Conservation (phyloP, 495 filamentous ascomycete species). For the Tricharina praecox region DNA sequence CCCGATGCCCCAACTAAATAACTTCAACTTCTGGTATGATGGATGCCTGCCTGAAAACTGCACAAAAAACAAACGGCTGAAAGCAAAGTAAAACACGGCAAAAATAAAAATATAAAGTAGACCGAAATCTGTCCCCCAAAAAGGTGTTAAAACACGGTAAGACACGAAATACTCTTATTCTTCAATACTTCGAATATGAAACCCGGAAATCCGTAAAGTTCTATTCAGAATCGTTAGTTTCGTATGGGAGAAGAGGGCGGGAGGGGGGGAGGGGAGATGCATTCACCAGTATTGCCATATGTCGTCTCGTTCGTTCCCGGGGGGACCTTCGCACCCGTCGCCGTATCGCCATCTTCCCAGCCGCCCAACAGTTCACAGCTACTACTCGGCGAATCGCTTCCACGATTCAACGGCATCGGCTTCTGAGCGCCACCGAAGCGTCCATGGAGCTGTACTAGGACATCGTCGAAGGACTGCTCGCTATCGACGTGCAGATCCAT, state of each 20-base stretch:
- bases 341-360: slow-evolving; percentile 56
- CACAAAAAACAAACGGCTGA: too few species aligned
- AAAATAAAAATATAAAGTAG: too few species aligned
- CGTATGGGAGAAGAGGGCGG: slow-evolving; percentile 28
- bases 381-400: slow-evolving; percentile 81
- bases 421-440: slow-evolving; percentile 49
- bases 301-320: slow-evolving; percentile 24
- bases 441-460: slow-evolving; percentile 48
- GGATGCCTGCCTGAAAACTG: too few species aligned
- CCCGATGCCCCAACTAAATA: too few species aligned
- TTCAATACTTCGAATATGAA: slow-evolving; percentile 88
- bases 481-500: slow-evolving; percentile 37
- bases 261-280: not conserved
- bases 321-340: slow-evolving; percentile 21
- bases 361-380: slow-evolving; percentile 78
- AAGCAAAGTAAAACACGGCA: too few species aligned
- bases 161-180: slow-evolving; percentile 71
- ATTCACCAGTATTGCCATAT: slow-evolving; percentile 28
- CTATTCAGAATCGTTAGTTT: slow-evolving; percentile 52
- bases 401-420: slow-evolving; percentile 75
- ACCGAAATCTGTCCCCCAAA: too few species aligned
- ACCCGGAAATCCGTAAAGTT: slow-evolving; percentile 85
- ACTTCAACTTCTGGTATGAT: too few species aligned
- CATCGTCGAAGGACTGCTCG: slow-evolving; percentile 57
- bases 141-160: slow-evolving; percentile 57